phyloP scores from a whole-genome alignment of 306 rosid species.

The Trifolium subterraneum region DNA sequence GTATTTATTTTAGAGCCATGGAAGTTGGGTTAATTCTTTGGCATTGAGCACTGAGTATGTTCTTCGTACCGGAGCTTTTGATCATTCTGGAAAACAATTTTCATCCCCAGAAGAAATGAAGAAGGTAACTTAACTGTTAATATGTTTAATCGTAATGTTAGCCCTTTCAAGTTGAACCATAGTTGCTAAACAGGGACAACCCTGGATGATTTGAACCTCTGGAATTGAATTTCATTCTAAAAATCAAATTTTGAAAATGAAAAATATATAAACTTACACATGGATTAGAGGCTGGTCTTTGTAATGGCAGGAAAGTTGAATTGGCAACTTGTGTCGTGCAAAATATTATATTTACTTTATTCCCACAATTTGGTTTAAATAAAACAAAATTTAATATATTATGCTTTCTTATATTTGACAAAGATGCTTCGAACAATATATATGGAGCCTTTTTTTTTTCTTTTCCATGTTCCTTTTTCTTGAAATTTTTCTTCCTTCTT shows the following conservation, averaged over 20 bases:
- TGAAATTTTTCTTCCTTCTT: background rate
- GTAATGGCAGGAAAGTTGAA: no score
- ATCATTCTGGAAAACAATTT: slow-evolving; percentile 80
- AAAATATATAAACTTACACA: no score
- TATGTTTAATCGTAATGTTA: background rate
- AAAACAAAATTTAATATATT: background rate
- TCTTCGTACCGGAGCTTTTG: slow-evolving; percentile 92
- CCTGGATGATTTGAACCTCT: no score
- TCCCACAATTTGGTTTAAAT: no score
- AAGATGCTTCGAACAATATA: no score
- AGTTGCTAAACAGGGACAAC: no score
- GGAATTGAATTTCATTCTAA: background rate
- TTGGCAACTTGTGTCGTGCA: no score
- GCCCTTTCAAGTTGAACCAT: no score
- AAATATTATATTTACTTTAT: no score
- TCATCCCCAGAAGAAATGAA: slow-evolving; percentile 84
- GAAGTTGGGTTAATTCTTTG: slow-evolving; percentile 89
- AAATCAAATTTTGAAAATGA: no score
- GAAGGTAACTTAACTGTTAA: slow-evolving; percentile 58
- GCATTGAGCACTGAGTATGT: slow-evolving; percentile 94
- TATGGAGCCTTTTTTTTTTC: background rate
- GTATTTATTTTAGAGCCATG: slow-evolving; percentile 73
- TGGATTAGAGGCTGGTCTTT: no score
- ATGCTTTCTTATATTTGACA: no score
- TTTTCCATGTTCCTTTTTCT: background rate